Evolutionary conservation across 2,329 filamentous ascomycete species (phyloP).

Genomic region (Fusarium domesticum): DNA sequence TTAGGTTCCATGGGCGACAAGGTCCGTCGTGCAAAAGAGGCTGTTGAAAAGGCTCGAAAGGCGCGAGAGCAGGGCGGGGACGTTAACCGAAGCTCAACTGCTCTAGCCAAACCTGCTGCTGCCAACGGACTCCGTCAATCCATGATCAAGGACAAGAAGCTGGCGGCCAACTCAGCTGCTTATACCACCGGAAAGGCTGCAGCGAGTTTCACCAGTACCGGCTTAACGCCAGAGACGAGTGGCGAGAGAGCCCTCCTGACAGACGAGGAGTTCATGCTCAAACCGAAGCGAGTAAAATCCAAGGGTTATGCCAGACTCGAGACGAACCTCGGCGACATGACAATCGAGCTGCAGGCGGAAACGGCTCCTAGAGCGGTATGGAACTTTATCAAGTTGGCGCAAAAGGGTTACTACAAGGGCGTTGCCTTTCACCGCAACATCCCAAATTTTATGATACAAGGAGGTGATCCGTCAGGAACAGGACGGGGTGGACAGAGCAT

Average conservation of each 20-base stretch:
- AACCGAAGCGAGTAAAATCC: slow-evolving; percentile 80
- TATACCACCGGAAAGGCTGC: slow-evolving; percentile 91
- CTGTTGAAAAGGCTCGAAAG: slow-evolving; percentile 83
- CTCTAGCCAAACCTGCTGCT: slow-evolving; percentile 37
- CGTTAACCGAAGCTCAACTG: slow-evolving; percentile 52
- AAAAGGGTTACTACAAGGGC: slow-evolving; percentile 84
- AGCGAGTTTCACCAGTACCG: slow-evolving; percentile 92
- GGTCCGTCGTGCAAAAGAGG: slow-evolving; percentile 86
- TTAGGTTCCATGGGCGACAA: slow-evolving; percentile 77
- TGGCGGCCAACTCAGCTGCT: slow-evolving; percentile 78
- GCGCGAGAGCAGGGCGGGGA: slow-evolving; percentile 63
- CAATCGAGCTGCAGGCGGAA: slow-evolving; percentile 86
- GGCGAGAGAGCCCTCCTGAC: slow-evolving; percentile 81
- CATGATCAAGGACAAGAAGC: slow-evolving; percentile 53
- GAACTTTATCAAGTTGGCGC: slow-evolving; percentile 88
- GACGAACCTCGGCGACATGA: slow-evolving; percentile 81
- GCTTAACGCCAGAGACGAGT: slow-evolving; percentile 86
- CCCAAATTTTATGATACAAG: slow-evolving; percentile 95
- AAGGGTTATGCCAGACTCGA: slow-evolving; percentile 90
- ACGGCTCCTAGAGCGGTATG: slow-evolving; percentile 90
- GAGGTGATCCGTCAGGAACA: slow-evolving; percentile 89
- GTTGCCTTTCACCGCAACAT: slow-evolving; percentile 92
- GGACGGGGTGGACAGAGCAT: slow-evolving; percentile 86
- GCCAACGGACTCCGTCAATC: slow-evolving; percentile 30
- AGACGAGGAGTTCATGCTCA: slow-evolving; percentile 96